Evolutionary conservation across 2,329 filamentous ascomycete species (phyloP), one percentile per base, ranked within the genome.

Genomic region (Scedosporium boydii): DNA sequence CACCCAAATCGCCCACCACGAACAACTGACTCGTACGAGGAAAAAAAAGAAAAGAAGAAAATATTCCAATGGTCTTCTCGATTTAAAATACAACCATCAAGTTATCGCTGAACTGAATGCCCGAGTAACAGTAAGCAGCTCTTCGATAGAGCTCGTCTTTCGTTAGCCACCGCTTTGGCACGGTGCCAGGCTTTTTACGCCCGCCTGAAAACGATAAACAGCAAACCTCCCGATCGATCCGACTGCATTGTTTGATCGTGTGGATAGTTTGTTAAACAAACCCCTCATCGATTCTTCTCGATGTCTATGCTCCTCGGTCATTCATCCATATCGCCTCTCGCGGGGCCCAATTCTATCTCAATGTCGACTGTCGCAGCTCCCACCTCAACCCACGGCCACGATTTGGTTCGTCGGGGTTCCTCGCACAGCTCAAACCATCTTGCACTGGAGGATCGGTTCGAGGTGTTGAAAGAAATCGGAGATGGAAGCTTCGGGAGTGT

Each of bases 401-500:
- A 93, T 71, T 78, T 86, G 70, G 83, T 88, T 75, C 85, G 87
- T 70, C 85, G 89, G 73, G 85, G 85, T 74, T 79, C 83, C 62
- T 78, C 80, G 73, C 70, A 82, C 77, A 72, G 77, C 74, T 76
- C 80, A 64, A 74, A 75, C 60, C 76, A 73, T 48, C 70, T 87
- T 77, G 83, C 86, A 61, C 85, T 99, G 61, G 93, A 97, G 74
- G 95, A 99, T 73, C 87, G 93, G 69, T 99, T 97, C 73, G 93
- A 99, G 76, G 87, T 99, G 62, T 80, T 99, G 73, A 99, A 98
- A 77, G 95, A 99, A 72, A 96, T 99, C 73, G 95, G 95, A 59
- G 95, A 99, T 85, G 95, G 95, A 68, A 98, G 95, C 78, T 99
- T 99, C 74, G 95, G 95, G 64, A 98, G 92, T 72, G 95, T 99